These are phyloP conservation scores for Clonostachys rhizophaga DNA, from an alignment of 2,329 filamentous ascomycete species.

Conservation along the genomic window DNA sequence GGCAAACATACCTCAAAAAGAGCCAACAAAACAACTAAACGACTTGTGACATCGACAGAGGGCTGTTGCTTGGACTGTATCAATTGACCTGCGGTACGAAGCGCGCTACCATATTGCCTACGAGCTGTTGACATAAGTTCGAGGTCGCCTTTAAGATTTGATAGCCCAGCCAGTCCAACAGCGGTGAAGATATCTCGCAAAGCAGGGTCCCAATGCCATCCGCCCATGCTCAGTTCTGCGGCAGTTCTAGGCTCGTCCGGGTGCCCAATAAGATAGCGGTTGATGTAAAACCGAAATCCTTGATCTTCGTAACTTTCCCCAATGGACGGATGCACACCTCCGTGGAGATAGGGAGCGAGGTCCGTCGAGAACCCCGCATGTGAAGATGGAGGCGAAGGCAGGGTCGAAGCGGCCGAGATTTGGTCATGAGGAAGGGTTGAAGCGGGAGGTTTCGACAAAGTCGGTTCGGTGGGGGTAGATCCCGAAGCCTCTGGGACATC, in stretches of 20 bases:
- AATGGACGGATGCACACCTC: constrained; percentile 19
- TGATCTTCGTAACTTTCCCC: constrained; percentile 37
- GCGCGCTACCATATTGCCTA: constrained; percentile 47
- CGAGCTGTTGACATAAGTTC: constrained; percentile 40
- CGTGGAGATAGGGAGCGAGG: not conserved
- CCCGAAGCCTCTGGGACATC: constrained; percentile 16
- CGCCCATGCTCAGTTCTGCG: constrained; percentile 25
- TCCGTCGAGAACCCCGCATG: not conserved
- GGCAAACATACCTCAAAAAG: constrained; percentile 51
- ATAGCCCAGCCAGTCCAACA: constrained; percentile 52
- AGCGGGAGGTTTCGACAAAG: not conserved
- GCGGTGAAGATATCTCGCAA: constrained; percentile 48
- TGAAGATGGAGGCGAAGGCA: constrained; percentile 1
- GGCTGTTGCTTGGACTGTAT: constrained; percentile 25
- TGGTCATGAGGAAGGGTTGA: constrained; percentile 6
- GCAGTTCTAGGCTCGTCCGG: constrained; percentile 39
- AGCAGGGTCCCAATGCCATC: constrained; percentile 29
- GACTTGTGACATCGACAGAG: constrained; percentile 38
- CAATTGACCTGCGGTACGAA: constrained; percentile 39
- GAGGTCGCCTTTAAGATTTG: constrained; percentile 43
- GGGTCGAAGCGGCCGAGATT: not conserved
- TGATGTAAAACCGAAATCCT: constrained; percentile 45
- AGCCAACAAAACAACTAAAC: constrained; percentile 51
- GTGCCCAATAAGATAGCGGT: constrained; percentile 44
- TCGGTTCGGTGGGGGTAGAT: constrained; percentile 4